phyloP scores from a whole-genome alignment of 805 yeast species.

The Sugiyamaella valdiviana region DNA sequence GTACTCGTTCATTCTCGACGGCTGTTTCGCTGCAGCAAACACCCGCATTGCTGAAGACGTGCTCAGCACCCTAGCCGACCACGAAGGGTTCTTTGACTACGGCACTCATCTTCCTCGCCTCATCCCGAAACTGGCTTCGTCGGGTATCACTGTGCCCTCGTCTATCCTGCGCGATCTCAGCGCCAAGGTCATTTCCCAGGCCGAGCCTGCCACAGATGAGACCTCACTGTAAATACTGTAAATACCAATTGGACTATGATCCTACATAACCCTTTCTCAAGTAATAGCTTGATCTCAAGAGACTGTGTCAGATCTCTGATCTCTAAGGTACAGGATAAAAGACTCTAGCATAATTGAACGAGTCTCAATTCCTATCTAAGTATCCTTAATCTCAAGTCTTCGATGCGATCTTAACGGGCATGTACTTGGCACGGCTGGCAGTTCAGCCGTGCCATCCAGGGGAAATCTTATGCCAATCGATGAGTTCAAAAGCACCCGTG shows the following conservation, averaged over 20 bases:
- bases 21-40: slow-evolving; percentile 5
- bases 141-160: slow-evolving; percentile 10
- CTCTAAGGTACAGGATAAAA: too few relatives aligned
- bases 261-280: too few relatives aligned
- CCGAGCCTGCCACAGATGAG: slow-evolving; percentile 73
- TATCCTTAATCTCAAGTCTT: too few relatives aligned
- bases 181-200: slow-evolving; percentile 29
- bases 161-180: not conserved
- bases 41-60: slow-evolving; percentile 8
- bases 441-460: too few relatives aligned
- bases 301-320: too few relatives aligned
- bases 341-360: too few relatives aligned
- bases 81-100: slow-evolving; percentile 8
- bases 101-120: slow-evolving; percentile 12
- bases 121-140: slow-evolving; percentile 1
- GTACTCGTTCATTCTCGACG: slow-evolving; percentile 24
- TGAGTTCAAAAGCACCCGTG: not conserved
- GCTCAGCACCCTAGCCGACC: slow-evolving; percentile 1
- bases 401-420: too few relatives aligned
- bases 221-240: too few relatives aligned
- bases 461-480: not conserved
- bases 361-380: too few relatives aligned
- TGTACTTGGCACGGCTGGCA: too few relatives aligned
- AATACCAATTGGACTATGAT: too few relatives aligned
- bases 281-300: not conserved